Evolutionary conservation across 2,329 filamentous ascomycete species (phyloP).

Genomic region (Claviceps pusilla): DNA sequence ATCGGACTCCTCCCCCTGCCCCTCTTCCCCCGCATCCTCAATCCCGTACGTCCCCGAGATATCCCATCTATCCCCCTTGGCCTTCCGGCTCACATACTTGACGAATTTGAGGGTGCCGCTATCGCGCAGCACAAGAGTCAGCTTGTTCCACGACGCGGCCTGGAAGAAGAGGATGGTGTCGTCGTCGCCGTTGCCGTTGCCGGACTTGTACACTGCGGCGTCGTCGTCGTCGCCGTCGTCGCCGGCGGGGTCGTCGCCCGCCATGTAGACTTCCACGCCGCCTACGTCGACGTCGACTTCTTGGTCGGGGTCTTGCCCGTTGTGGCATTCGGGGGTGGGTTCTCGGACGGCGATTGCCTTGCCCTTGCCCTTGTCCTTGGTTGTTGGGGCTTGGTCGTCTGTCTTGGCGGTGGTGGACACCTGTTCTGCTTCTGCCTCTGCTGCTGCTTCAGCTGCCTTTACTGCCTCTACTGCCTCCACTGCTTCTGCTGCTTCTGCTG

Average conservation of each 20-base stretch:
- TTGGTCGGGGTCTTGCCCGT: conserved; percentile 16
- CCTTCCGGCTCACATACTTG: conserved; percentile 78
- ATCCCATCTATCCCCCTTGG: conserved; percentile 86
- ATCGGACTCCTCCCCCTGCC: conserved; percentile 20
- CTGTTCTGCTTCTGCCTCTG: conserved; percentile 18
- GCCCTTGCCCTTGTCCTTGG: conserved; percentile 16
- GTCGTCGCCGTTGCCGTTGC: conserved; percentile 68
- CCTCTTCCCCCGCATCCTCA: conserved; percentile 34
- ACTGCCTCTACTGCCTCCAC: conserved; percentile 13
- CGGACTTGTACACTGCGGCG: conserved; percentile 75
- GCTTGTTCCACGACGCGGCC: conserved; percentile 65
- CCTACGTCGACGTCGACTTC: conserved; percentile 40
- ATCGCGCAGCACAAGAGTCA: conserved; percentile 82
- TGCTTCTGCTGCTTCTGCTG: conserved; percentile 29
- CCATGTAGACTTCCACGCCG: conserved; percentile 87
- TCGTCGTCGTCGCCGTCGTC: conserved; percentile 43
- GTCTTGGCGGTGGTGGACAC: conserved; percentile 12
- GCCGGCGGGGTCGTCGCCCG: conserved; percentile 47
- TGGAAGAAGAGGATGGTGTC: conserved; percentile 52
- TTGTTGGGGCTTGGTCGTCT: conserved; percentile 16
- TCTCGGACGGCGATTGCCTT: conserved; percentile 15
- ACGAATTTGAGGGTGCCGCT: conserved; percentile 79
- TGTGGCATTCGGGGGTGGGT: conserved; percentile 14
- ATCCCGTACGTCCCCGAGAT: conserved; percentile 67
- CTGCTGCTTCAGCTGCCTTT: conserved; percentile 22